Conservation (phyloP, 1,139 yeast species). For the Kodamaea arcana region DNA sequence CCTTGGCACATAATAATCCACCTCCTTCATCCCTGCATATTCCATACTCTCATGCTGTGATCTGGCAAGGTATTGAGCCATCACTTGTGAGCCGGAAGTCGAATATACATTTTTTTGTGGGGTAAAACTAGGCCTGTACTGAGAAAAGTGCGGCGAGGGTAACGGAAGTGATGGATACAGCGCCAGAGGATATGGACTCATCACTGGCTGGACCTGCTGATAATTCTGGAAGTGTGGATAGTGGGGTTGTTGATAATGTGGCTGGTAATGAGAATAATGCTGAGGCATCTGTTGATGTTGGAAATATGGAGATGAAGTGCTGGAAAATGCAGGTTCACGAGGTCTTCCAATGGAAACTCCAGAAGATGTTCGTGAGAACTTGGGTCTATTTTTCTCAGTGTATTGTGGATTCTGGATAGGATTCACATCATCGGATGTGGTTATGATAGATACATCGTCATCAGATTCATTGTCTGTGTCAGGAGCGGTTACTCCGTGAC, state of each 20-base stretch:
- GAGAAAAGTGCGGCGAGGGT: constrained; percentile 1
- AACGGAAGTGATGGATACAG: constrained; percentile 1
- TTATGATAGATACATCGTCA: constrained; percentile 42
- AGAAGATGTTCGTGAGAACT: constrained; percentile 22
- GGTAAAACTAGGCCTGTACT: background rate
- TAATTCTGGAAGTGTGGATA: background rate
- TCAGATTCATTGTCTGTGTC: constrained; percentile 19
- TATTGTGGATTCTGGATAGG: constrained; percentile 14
- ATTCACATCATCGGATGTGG: constrained; percentile 36
- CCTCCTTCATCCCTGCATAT: constrained; percentile 46
- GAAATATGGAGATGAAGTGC: constrained; percentile 15
- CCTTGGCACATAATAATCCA: background rate
- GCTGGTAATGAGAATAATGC: constrained; percentile 8
- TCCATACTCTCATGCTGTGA: constrained; percentile 58
- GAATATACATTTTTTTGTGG: constrained; percentile 17
- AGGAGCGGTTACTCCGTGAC: too few relatives aligned
- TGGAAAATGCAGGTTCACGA: constrained; percentile 10
- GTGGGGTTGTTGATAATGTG: constrained; percentile 3
- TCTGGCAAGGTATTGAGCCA: constrained; percentile 74
- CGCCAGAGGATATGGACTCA: background rate
- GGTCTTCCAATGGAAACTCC: constrained; percentile 17
- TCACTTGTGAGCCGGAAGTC: constrained; percentile 66
- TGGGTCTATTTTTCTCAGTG: constrained; percentile 5
- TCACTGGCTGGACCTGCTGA: background rate
- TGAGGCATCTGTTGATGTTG: constrained; percentile 13